Conservation (phyloP, 306 rosid genomes). For the Acacia melanoxylon region DNA sequence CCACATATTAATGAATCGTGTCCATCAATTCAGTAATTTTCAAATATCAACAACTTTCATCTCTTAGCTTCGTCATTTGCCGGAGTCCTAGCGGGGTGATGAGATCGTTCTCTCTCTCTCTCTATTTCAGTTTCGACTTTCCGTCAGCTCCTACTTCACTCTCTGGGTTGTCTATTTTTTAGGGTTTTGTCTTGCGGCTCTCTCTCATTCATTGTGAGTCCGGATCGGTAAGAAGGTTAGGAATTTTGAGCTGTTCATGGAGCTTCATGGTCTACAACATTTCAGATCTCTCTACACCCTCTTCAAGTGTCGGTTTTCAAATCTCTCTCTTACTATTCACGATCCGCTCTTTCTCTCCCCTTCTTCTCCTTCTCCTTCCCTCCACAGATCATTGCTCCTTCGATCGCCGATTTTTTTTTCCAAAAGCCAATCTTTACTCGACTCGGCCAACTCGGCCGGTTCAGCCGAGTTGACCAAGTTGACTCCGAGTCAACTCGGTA, state of each 20-base stretch:
- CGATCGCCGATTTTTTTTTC: too few relatives aligned
- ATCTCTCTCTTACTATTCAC: too few relatives aligned
- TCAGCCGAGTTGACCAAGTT: too few relatives aligned
- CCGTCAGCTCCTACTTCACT: background rate
- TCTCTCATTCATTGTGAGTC: background rate
- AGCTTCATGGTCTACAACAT: background rate
- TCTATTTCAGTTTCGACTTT: background rate
- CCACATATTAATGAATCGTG: background rate
- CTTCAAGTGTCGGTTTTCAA: too few relatives aligned
- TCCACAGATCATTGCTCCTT: too few relatives aligned
- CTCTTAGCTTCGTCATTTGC: too few relatives aligned
- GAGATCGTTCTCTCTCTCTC: background rate
- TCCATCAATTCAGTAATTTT: background rate
- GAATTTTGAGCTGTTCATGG: background rate
- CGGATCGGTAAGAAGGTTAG: background rate
- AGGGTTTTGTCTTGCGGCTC: conserved; percentile 14
- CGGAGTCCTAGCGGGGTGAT: background rate
- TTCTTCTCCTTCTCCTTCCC: too few relatives aligned
- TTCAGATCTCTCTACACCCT: too few relatives aligned
- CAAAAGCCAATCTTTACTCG: too few relatives aligned
- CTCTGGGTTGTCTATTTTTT: background rate
- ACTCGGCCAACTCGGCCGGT: too few relatives aligned
- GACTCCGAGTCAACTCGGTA: too few relatives aligned
- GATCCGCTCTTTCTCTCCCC: too few relatives aligned
- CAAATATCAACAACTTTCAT: background rate